phyloP scores from a whole-genome alignment of 1,139 yeast species.

The Nakaseomyces uthaithaninus region DNA sequence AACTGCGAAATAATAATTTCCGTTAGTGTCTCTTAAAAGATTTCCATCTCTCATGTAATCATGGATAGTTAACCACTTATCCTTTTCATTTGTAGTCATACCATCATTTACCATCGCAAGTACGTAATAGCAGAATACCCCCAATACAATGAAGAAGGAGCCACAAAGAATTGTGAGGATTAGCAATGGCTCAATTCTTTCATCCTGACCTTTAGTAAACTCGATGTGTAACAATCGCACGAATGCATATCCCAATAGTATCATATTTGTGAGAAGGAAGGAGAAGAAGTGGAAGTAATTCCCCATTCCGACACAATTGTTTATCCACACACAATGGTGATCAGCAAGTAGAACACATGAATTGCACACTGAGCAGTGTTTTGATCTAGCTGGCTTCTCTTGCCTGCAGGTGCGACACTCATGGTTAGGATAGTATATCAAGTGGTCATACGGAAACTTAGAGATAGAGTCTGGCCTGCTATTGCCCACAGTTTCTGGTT shows the following conservation, averaged over 20 bases:
- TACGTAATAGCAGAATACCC: conserved; percentile 55
- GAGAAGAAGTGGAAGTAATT: conserved; percentile 66
- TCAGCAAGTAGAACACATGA: conserved; percentile 63
- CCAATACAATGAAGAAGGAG: conserved; percentile 45
- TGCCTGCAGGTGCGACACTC: conserved; percentile 50
- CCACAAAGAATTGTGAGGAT: conserved; percentile 38
- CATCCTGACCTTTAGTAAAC: conserved; percentile 7
- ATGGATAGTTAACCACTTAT: conserved; percentile 74
- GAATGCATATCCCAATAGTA: conserved; percentile 57
- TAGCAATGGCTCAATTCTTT: conserved; percentile 15
- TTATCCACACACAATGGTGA: conserved; percentile 94
- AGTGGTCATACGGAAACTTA: conserved; percentile 42
- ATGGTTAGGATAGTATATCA: conserved; percentile 45
- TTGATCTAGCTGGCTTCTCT: conserved; percentile 79
- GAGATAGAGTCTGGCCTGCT: conserved; percentile 11
- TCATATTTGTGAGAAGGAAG: conserved; percentile 50
- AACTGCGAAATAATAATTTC: conserved; percentile 15
- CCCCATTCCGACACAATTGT: conserved; percentile 76
- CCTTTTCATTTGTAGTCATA: conserved; percentile 82
- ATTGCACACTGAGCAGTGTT: conserved; percentile 74
- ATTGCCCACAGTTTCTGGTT: conserved; percentile 16
- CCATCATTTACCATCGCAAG: conserved; percentile 61
- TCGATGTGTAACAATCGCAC: conserved; percentile 16
- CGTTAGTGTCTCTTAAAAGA: conserved; percentile 26
- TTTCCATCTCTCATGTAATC: conserved; percentile 45